A percentile compares a stretch with the other conserved stretches of the same genome.
phyloP scores from a whole-genome alignment of 192 early-diverging fungal species.

The Coemansia sp. region DNA sequence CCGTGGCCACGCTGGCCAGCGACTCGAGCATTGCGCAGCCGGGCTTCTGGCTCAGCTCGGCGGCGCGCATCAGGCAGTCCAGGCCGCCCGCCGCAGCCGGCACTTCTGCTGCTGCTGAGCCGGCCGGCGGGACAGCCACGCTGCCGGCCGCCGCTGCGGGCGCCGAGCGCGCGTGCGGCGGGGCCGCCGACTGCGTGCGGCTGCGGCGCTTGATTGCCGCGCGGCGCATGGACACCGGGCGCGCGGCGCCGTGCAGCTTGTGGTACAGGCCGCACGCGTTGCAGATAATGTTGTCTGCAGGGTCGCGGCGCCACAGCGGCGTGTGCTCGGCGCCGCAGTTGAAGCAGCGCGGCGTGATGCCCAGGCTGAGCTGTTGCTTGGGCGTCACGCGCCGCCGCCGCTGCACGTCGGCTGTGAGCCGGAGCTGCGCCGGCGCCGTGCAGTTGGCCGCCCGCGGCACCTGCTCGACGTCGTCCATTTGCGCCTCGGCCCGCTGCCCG shows the following conservation, averaged over 20 bases:
- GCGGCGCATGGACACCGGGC: conserved; percentile 85
- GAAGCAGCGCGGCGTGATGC: conserved; percentile 56
- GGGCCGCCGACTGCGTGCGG: conserved; percentile 53
- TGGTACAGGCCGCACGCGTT: conserved; percentile 96
- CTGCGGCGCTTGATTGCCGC: conserved; percentile 90
- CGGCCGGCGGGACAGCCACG: neutral
- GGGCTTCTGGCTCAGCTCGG: conserved; percentile 19
- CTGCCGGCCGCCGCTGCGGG: neutral
- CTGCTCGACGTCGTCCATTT: conserved; percentile 69
- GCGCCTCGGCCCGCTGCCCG: neutral
- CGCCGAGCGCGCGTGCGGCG: conserved; percentile 2
- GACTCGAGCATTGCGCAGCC: conserved; percentile 38
- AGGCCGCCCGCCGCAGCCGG: conserved; percentile 16
- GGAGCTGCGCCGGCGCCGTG: conserved; percentile 21
- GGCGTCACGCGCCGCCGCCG: conserved; percentile 36
- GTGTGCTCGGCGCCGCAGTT: conserved; percentile 90
- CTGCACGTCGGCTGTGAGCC: conserved; percentile 8
- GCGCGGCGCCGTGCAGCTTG: conserved; percentile 86
- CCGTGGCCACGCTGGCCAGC: conserved; percentile 41
- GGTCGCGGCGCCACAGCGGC: conserved; percentile 91
- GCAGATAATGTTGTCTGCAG: conserved; percentile 85
- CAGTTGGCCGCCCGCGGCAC: conserved; percentile 45
- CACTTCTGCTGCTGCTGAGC: too few relatives aligned
- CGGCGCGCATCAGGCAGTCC: conserved; percentile 31
- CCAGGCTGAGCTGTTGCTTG: conserved; percentile 50